Percentiles rank a stretch among this genome's conserved stretches.
phyloP scores from a whole-genome alignment of 495 filamentous ascomycete species.

The Bathelium albidoporum region DNA sequence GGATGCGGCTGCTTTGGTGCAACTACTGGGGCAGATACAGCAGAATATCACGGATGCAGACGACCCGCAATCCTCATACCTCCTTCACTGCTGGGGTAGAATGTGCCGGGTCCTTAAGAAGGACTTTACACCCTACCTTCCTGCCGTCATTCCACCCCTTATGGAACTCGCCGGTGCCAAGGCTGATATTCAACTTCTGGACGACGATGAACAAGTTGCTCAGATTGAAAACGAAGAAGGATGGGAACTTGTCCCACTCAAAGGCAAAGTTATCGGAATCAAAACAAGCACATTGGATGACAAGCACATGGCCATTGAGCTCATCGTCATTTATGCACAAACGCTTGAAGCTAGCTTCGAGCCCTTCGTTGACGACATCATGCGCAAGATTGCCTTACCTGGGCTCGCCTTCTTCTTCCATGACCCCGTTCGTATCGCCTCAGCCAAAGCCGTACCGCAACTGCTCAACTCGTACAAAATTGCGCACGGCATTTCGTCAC shows the following conservation, averaged over 20 bases:
- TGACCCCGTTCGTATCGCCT: constrained; percentile 90
- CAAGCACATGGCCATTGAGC: constrained; percentile 97
- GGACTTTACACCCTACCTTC: constrained; percentile 86
- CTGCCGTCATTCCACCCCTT: constrained; percentile 88
- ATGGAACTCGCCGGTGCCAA: constrained; percentile 86
- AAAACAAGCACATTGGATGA: constrained; percentile 94
- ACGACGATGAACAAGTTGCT: constrained; percentile 90
- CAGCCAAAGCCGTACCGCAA: constrained; percentile 88
- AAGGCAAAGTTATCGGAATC: constrained; percentile 97
- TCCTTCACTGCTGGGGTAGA: constrained; percentile 97
- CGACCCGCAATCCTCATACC: constrained; percentile 92
- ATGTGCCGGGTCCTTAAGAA: constrained; percentile 91
- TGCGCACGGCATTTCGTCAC: constrained; percentile 65
- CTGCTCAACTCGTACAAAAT: constrained; percentile 92
- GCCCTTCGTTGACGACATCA: constrained; percentile 81
- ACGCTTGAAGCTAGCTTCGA: constrained; percentile 86
- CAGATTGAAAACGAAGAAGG: constrained; percentile 91
- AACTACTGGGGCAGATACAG: constrained; percentile 79
- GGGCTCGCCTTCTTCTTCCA: constrained; percentile 99
- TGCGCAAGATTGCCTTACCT: constrained; percentile 92
- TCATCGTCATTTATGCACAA: constrained; percentile 93
- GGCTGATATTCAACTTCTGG: constrained; percentile 92
- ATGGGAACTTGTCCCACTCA: constrained; percentile 94
- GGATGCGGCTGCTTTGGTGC: constrained; percentile 77
- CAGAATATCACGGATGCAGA: constrained; percentile 79